phyloP scores from a whole-genome alignment of 345 rosid species.

The Corymbia maculata region DNA sequence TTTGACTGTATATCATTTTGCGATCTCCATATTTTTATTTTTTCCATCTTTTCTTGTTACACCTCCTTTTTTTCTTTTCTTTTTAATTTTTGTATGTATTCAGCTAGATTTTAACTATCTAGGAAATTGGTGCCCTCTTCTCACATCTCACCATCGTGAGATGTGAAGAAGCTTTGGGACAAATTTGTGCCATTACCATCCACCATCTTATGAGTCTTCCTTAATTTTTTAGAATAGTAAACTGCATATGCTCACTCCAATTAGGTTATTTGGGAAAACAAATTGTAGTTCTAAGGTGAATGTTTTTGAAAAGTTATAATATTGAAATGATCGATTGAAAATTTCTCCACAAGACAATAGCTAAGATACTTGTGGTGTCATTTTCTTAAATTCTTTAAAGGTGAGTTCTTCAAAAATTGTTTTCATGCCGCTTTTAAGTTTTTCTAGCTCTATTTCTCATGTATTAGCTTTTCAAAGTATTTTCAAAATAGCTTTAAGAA shows the following conservation, averaged over 20 bases:
- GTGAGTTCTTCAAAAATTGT: not conserved
- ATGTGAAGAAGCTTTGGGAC: not conserved
- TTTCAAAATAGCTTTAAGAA: too few species aligned
- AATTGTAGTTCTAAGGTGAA: not conserved
- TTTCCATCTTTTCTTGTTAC: too few species aligned
- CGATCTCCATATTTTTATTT: not conserved
- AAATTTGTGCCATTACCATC: not conserved
- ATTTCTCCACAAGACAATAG: not conserved
- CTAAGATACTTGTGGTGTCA: not conserved
- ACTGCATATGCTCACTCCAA: too few species aligned
- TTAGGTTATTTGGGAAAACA: not conserved
- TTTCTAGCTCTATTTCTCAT: not conserved
- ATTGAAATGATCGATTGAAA: not conserved
- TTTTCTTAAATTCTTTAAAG: not conserved
- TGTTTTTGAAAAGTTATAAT: not conserved
- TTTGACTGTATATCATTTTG: not conserved
- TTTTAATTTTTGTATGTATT: too few species aligned
- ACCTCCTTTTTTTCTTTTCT: too few species aligned
- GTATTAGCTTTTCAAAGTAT: not conserved
- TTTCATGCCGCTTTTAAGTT: not conserved
- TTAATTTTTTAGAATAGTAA: too few species aligned
- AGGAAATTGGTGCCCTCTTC: not conserved
- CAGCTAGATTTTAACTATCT: not conserved
- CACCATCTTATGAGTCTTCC: not conserved
- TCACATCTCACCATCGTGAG: not conserved